Evolutionary conservation across 2,329 filamentous ascomycete species (phyloP), one percentile per base, ranked within the genome.

Genomic region (Botryosphaeria dothidea): DNA sequence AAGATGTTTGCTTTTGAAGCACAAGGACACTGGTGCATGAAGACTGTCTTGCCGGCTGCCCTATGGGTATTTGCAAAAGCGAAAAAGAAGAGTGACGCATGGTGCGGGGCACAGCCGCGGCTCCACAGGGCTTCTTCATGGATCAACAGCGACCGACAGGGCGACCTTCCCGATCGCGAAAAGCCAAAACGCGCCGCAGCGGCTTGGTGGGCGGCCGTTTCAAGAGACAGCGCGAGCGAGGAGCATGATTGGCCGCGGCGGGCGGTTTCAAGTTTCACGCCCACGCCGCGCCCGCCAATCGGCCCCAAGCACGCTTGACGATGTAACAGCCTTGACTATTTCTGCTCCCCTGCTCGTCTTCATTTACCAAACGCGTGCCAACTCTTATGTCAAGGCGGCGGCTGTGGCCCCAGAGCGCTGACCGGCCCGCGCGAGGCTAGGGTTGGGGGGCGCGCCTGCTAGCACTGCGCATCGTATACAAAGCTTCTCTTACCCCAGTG

Each of bases 91-190:
- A 8, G 17, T 51, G 46, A 17, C 6, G n/a, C n/a, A n/a, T n/a
- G 46, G 23, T 27, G 23, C n/a, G 31, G 49, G 27, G n/a, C 25
- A 19, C 27, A n/a, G 36, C 54, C 54, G 54, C 54, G 36, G 54
- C 36, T 29, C 19, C 34, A 31, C 36, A 56, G 34, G 23, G 25
- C 23, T 3, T 15, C 17, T 11, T 41, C 17, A 4, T 11, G 38
- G 36, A 58, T 45, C 54, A 45, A 36, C 36, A 58, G 54, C 36
- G 54, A 58, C 15, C 54, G 54, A 58, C 54, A 58, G 54, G 54
- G 54, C 54, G 54, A 45, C 54, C 54, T 58, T 58, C 54, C 54
- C 15, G 3, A 29, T 58, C 15, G 52, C 34, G 51, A 21, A 17
- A 54, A 27, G 29, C 52, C 36, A 58, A 58, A 58, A 31, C 38